Evolutionary conservation across 345 rosid genomes (phyloP).

Genomic region (Eucalyptus albens): DNA sequence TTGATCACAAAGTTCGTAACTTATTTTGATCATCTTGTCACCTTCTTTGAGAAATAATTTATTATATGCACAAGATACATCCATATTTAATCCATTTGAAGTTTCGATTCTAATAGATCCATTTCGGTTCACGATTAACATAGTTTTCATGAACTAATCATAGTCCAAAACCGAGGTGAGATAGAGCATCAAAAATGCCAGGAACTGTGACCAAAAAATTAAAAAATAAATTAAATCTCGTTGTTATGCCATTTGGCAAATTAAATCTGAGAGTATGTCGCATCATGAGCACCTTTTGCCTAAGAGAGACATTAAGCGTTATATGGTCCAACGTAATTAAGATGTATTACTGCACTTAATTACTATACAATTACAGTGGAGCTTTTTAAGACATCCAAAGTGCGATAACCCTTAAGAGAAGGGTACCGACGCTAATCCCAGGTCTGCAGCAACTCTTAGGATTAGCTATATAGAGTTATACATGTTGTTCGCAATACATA

Average conservation of each 20-base stretch:
- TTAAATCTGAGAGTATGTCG: background rate
- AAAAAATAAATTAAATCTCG: too few relatives aligned
- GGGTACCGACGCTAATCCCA: background rate
- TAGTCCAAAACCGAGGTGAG: too few relatives aligned
- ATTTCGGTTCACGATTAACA: background rate
- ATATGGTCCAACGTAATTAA: background rate
- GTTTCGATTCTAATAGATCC: too few relatives aligned
- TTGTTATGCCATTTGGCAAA: too few relatives aligned
- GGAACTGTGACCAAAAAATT: too few relatives aligned
- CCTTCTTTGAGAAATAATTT: too few relatives aligned
- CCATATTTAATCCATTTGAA: too few relatives aligned
- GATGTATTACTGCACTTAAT: background rate
- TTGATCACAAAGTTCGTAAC: too few relatives aligned
- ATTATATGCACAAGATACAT: too few relatives aligned
- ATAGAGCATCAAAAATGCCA: too few relatives aligned
- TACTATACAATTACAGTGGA: background rate
- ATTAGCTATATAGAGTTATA: background rate
- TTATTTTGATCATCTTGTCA: too few relatives aligned
- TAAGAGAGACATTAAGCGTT: background rate
- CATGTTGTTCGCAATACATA: background rate
- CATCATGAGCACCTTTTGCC: background rate
- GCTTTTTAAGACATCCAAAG: background rate
- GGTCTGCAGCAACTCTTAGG: background rate
- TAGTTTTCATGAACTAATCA: background rate
- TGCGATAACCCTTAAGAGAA: background rate